These are phyloP conservation scores for Prunus fruticosa DNA, from an alignment of 306 rosid genomes.

Conservation along the genomic window DNA sequence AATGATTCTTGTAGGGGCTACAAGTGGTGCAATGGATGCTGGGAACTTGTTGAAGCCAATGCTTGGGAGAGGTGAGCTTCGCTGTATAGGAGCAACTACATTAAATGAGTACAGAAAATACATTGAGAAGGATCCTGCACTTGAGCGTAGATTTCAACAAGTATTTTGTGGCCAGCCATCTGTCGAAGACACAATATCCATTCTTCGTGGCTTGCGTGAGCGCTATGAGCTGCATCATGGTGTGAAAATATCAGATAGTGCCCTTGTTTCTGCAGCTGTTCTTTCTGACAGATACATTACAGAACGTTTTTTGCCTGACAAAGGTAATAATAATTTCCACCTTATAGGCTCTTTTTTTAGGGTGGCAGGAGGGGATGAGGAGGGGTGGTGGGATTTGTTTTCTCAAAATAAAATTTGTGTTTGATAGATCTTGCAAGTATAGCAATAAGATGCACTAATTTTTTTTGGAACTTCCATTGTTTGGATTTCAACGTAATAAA, in stretches of 20 bases:
- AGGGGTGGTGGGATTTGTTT: background rate
- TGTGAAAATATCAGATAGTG: slow-evolving; percentile 93
- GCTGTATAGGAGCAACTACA: slow-evolving; percentile 96
- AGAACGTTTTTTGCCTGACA: slow-evolving; percentile 92
- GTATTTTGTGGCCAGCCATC: slow-evolving; percentile 92
- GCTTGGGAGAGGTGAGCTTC: slow-evolving; percentile 99
- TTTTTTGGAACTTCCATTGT: background rate
- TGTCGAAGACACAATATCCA: slow-evolving; percentile 86
- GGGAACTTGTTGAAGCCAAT: slow-evolving; percentile 95
- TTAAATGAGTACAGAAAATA: slow-evolving; percentile 89
- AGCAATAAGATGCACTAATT: background rate
- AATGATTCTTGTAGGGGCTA: slow-evolving; percentile 68
- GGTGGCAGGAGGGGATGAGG: background rate
- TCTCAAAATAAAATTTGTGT: background rate
- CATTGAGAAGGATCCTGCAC: slow-evolving; percentile 97
- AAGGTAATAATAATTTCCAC: slow-evolving; percentile 45
- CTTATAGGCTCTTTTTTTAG: background rate
- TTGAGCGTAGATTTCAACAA: slow-evolving; percentile 95
- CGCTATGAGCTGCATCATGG: slow-evolving; percentile 99
- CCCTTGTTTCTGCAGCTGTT: slow-evolving; percentile 93
- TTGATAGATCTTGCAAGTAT: background rate
- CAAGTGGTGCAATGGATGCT: slow-evolving; percentile 99
- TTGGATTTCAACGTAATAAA: background rate
- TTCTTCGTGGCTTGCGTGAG: slow-evolving; percentile 97
- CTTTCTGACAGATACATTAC: slow-evolving; percentile 91